Evolutionary conservation across 169 alveolate species (phyloP).

Genomic region (Plasmodium inui): DNA sequence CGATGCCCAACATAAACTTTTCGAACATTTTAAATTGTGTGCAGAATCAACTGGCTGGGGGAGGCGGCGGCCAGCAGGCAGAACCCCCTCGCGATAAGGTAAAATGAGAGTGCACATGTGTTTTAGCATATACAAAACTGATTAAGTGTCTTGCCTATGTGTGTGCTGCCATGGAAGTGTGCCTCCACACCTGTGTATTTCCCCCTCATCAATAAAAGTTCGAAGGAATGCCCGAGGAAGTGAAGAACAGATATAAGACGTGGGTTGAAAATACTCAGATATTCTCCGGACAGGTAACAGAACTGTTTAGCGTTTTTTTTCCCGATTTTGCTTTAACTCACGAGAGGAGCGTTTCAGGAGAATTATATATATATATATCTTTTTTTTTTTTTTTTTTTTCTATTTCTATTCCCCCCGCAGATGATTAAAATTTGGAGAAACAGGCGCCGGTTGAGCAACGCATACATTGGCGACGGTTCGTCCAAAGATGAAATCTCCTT

Average conservation of each 20-base stretch:
- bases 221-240: conserved; percentile 65
- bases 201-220: conserved; percentile 20
- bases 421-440: conserved; percentile 71
- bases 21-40: conserved; percentile 28
- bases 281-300: conserved; percentile 68
- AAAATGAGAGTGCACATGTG: background rate
- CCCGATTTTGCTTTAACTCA: background rate
- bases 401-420: background rate
- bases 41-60: conserved; percentile 22
- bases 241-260: conserved; percentile 52
- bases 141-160: background rate
- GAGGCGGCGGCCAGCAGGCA: background rate
- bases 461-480: conserved; percentile 37
- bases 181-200: background rate
- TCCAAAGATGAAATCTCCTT: conserved; percentile 48
- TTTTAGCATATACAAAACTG: background rate
- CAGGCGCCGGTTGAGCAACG: conserved; percentile 45
- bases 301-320: background rate
- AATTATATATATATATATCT: background rate
- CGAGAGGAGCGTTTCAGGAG: background rate
- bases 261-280: conserved; percentile 64
- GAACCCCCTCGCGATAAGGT: conserved; percentile 58
- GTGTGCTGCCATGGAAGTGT: background rate
- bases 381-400: background rate
- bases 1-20: conserved; percentile 39